Evolutionary conservation across 192 early-diverging fungal species (phyloP).

Genomic region (Funneliformis geosporum): DNA sequence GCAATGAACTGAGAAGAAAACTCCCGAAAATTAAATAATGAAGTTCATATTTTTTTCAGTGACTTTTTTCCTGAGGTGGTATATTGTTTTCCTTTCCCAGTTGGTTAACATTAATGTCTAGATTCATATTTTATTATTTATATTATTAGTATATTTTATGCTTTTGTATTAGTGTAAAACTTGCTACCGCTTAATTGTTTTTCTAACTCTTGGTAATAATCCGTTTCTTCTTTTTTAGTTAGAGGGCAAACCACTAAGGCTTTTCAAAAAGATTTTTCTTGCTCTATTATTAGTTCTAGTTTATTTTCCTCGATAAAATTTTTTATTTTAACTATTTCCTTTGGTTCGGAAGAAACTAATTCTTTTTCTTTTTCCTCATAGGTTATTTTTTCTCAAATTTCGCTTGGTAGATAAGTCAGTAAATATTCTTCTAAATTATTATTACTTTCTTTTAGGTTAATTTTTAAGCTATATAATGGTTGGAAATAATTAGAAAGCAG

Average conservation of each 20-base stretch:
- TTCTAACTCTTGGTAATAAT: conserved; percentile 5
- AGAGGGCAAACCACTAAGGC: not conserved
- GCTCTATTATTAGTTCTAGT: not conserved
- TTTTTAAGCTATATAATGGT: not conserved
- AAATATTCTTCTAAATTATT: not conserved
- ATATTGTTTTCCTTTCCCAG: too few species aligned
- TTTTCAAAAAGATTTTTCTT: not conserved
- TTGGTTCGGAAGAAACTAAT: not conserved
- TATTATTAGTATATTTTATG: too few species aligned
- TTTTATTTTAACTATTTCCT: not conserved
- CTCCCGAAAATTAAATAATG: conserved; percentile 15
- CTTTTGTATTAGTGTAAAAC: not conserved
- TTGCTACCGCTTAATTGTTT: not conserved
- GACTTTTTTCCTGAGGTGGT: too few species aligned
- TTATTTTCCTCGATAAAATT: not conserved
- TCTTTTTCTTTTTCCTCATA: not conserved
- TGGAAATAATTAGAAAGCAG: not conserved
- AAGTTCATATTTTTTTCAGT: conserved; percentile 14
- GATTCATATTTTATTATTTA: too few species aligned
- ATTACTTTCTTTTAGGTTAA: not conserved
- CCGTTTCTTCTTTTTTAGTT: not conserved
- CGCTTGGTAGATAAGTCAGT: not conserved
- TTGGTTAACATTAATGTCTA: too few species aligned
- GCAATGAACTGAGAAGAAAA: not conserved
- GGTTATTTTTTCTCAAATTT: conserved; percentile 9